Conservation (phyloP, 805 yeast genomes). For the Nakazawaea holstii region DNA sequence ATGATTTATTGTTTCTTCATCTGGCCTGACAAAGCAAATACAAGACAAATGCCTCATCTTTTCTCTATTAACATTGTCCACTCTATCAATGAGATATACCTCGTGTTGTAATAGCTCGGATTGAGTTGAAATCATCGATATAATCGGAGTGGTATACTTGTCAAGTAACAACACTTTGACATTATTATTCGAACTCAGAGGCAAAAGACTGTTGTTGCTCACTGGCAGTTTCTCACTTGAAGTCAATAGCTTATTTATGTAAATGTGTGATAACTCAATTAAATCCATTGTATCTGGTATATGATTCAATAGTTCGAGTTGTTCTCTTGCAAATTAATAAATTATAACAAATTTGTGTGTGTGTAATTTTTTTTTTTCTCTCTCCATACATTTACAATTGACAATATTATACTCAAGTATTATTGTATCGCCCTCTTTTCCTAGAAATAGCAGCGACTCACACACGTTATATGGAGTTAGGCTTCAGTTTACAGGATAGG, state of each 20-base stretch:
- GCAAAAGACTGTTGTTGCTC: conserved; percentile 15
- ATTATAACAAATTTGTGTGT: neutral
- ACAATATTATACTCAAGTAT: no score
- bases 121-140: conserved; percentile 89
- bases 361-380: neutral
- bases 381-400: neutral
- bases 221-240: neutral
- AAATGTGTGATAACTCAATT: conserved; percentile 38
- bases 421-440: no score
- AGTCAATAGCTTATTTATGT: conserved; percentile 32
- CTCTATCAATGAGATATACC: conserved; percentile 73
- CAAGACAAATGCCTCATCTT: conserved; percentile 78
- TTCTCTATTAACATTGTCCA: conserved; percentile 58
- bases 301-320: neutral
- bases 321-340: neutral
- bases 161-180: conserved; percentile 80
- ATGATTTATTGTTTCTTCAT: conserved; percentile 52
- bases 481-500: no score
- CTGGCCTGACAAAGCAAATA: conserved; percentile 73
- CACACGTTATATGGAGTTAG: no score
- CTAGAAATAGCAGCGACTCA: no score
- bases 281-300: conserved; percentile 35
- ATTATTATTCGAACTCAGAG: conserved; percentile 20
- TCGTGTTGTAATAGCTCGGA: conserved; percentile 77
- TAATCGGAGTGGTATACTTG: conserved; percentile 68